Conservation (phyloP, 2,329 filamentous ascomycete species). For the Bretziella fagacearum region DNA sequence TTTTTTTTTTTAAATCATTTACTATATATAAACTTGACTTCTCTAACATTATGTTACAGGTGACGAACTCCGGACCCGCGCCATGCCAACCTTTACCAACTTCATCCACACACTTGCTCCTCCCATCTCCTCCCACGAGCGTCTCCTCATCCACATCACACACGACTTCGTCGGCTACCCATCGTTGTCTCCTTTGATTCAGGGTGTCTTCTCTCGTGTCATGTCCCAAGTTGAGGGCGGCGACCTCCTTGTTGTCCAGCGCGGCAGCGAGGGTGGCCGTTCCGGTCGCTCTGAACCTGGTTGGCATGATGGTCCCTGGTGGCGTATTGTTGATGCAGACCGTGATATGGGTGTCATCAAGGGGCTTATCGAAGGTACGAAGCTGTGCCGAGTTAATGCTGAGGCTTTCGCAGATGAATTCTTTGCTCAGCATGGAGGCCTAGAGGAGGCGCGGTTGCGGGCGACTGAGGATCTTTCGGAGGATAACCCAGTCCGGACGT, state of each 20-base stretch:
- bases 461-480: slow-evolving; percentile 67
- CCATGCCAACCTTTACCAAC: slow-evolving; percentile 85
- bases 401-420: slow-evolving; percentile 79
- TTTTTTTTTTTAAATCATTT: neutral
- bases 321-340: slow-evolving; percentile 53
- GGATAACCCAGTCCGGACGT: slow-evolving; percentile 76
- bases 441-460: slow-evolving; percentile 63
- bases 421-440: slow-evolving; percentile 58
- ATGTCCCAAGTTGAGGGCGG: slow-evolving; percentile 99
- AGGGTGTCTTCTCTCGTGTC: slow-evolving; percentile 79
- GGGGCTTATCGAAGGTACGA: slow-evolving; percentile 72
- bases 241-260: slow-evolving; percentile 84
- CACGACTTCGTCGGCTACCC: slow-evolving; percentile 93
- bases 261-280: slow-evolving; percentile 65
- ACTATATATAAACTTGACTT: neutral
- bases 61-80: slow-evolving; percentile 69
- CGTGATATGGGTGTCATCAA: slow-evolving; percentile 67
- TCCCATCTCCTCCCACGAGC: slow-evolving; percentile 91
- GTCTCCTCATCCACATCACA: slow-evolving; percentile 90
- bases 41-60: slow-evolving; percentile 32
- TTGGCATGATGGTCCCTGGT: slow-evolving; percentile 96
- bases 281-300: slow-evolving; percentile 43
- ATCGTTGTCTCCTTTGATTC: slow-evolving; percentile 80
- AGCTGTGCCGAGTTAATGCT: slow-evolving; percentile 75
- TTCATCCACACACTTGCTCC: slow-evolving; percentile 90